phyloP scores from a whole-genome alignment of 768 basidiomycete species.

The Suillus lakei region DNA sequence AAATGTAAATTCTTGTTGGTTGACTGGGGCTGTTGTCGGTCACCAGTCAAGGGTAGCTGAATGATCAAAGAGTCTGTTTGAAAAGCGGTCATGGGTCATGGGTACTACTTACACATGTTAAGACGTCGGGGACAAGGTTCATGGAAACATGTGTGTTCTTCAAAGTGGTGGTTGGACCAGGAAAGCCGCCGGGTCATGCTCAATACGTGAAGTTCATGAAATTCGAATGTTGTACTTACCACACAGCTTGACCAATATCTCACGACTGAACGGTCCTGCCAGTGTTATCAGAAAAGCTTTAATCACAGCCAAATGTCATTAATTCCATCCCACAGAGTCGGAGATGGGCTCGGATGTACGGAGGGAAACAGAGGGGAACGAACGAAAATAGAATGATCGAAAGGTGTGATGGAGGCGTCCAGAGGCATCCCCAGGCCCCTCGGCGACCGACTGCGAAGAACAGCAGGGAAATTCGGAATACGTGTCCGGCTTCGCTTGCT shows the following conservation, averaged over 20 bases:
- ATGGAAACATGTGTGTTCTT: neutral
- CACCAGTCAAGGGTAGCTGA: neutral
- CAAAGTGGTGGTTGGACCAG: neutral
- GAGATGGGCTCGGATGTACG: neutral
- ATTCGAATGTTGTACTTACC: neutral
- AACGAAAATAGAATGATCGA: neutral
- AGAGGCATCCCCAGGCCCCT: neutral
- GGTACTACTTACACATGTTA: neutral
- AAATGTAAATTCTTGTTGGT: neutral
- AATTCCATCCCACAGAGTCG: neutral
- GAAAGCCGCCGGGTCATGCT: neutral
- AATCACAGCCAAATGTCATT: neutral
- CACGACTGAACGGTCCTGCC: neutral
- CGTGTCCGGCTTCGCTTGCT: neutral
- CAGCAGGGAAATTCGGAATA: neutral
- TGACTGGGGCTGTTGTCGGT: neutral
- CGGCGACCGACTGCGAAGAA: neutral
- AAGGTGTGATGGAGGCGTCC: neutral
- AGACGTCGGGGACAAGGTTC: neutral
- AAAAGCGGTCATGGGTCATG: neutral
- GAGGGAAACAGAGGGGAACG: neutral
- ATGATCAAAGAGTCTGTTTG: neutral
- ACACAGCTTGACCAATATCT: neutral
- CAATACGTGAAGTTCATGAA: neutral
- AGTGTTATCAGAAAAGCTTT: neutral